phyloP scores from a whole-genome alignment of 768 basidiomycete species.

The Tricholoma sp. region DNA sequence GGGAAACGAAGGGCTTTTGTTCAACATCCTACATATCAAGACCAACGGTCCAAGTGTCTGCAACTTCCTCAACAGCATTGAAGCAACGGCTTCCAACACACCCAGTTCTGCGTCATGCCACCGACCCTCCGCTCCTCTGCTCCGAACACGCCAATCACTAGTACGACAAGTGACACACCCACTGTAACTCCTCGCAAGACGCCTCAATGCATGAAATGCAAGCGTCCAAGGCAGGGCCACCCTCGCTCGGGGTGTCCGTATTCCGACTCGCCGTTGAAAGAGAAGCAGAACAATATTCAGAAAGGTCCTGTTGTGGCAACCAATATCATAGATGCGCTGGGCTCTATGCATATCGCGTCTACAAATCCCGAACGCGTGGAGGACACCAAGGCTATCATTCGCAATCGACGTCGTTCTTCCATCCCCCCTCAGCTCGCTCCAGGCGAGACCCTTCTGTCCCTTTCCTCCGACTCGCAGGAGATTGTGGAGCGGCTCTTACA shows the following conservation, averaged over 20 bases:
- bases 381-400: conserved; percentile 27
- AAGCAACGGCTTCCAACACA: neutral
- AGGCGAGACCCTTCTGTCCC: conserved; percentile 44
- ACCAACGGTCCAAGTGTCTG: too few species aligned
- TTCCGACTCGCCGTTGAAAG: conserved; percentile 23
- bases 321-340: conserved; percentile 36
- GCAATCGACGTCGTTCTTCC: conserved; percentile 29
- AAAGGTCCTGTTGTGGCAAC: conserved; percentile 10
- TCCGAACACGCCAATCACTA: conserved; percentile 14
- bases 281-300: conserved; percentile 1
- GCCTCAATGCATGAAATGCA: conserved; percentile 52
- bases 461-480: conserved; percentile 42
- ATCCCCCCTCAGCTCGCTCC: conserved; percentile 20
- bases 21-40: too few species aligned
- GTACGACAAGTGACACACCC: neutral
- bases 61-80: neutral
- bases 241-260: conserved; percentile 60
- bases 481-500: conserved; percentile 41
- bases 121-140: conserved; percentile 17
- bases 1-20: neutral
- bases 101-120: conserved; percentile 12
- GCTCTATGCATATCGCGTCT: conserved; percentile 39
- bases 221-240: conserved; percentile 50
- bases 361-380: conserved; percentile 22
- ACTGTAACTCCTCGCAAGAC: conserved; percentile 42